A percentile compares a stretch with the other conserved stretches of the same genome.
Evolutionary conservation across 2,329 filamentous ascomycete species (phyloP).

Genomic region (Trichoderma brevicompactum): DNA sequence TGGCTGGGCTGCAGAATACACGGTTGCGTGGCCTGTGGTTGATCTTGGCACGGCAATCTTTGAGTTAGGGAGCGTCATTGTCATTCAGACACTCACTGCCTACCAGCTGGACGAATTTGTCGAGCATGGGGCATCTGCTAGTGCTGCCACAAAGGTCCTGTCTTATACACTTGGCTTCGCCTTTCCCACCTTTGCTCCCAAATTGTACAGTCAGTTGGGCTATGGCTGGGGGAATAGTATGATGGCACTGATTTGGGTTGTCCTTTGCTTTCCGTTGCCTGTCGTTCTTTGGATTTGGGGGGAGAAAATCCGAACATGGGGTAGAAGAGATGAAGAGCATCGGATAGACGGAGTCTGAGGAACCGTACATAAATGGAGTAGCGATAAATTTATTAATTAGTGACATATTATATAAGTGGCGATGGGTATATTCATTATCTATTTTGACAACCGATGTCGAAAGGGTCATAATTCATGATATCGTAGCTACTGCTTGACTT

Average conservation of each 20-base stretch:
- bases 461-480: constrained; percentile 10
- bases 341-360: too few species aligned
- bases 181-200: constrained; percentile 59
- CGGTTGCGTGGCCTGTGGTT: constrained; percentile 60
- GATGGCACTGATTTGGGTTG: constrained; percentile 55
- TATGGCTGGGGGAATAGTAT: constrained; percentile 55
- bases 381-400: background rate
- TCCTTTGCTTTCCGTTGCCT: constrained; percentile 7
- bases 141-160: constrained; percentile 58
- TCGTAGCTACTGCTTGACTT: background rate
- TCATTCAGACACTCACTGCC: constrained; percentile 58
- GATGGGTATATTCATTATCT: constrained; percentile 9
- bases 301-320: background rate
- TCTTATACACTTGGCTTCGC: constrained; percentile 58
- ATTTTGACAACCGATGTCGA: background rate
- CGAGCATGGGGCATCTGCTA: constrained; percentile 43
- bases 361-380: background rate
- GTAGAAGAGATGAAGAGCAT: background rate
- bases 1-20: constrained; percentile 53
- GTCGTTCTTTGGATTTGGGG: constrained; percentile 11
- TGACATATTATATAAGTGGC: background rate
- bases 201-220: constrained; percentile 43
- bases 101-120: constrained; percentile 58
- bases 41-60: constrained; percentile 62
- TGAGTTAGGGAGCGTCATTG: constrained; percentile 55